Conservation (phyloP, 1,284 basidiomycete species). For the Veloporphyrellus conicus region DNA sequence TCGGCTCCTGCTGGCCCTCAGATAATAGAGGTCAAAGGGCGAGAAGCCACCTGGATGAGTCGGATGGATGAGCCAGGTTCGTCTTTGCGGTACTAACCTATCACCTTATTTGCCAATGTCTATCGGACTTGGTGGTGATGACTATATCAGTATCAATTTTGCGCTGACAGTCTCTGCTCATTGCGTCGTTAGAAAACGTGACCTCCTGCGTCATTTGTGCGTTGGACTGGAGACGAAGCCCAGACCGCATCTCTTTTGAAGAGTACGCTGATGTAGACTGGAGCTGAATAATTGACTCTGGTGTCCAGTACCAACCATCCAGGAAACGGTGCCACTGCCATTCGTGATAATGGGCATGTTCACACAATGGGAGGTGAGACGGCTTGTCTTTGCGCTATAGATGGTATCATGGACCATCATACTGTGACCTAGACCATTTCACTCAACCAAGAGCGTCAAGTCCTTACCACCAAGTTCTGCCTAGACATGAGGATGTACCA, state of each 20-base stretch:
- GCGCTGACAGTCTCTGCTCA: constrained; percentile 83
- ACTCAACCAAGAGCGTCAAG: constrained; percentile 70
- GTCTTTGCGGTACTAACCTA: constrained; percentile 22
- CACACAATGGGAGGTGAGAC: constrained; percentile 89
- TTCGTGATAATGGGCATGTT: constrained; percentile 72
- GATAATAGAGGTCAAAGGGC: constrained; percentile 70
- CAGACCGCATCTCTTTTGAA: not conserved
- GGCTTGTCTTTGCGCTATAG: constrained; percentile 51
- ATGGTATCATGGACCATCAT: not conserved
- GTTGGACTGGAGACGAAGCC: not conserved
- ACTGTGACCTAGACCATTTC: constrained; percentile 56
- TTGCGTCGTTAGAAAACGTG: constrained; percentile 70
- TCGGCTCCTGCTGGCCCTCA: constrained; percentile 33
- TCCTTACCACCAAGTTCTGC: constrained; percentile 72
- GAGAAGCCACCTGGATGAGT: constrained; percentile 66
- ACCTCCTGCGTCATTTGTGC: constrained; percentile 40
- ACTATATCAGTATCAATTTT: constrained; percentile 68
- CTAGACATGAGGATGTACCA: constrained; percentile 6
- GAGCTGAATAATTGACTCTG: constrained; percentile 17
- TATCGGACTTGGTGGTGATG: constrained; percentile 67
- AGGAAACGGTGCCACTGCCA: constrained; percentile 68
- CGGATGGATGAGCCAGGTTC: constrained; percentile 78
- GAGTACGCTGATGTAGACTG: constrained; percentile 12
- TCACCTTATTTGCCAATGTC: not conserved
- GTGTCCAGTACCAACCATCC: constrained; percentile 67